These are phyloP conservation scores for Chlamydomonas schloesseri DNA, from an alignment of 139 green algal genomes.

Conservation along the genomic window DNA sequence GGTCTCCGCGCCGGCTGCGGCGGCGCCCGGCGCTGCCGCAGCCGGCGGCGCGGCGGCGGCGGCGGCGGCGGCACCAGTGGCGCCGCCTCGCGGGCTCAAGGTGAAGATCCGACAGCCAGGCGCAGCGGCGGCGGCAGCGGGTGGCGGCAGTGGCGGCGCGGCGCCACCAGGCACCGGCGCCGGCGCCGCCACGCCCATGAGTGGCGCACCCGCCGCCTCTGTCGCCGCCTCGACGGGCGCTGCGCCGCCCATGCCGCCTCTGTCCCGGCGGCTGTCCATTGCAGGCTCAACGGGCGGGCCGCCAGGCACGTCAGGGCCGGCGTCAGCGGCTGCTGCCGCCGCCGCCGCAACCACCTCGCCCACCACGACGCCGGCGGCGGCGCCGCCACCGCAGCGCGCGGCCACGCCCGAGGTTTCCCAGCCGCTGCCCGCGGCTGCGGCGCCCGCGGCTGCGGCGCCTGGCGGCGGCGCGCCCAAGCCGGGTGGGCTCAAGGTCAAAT, in stretches of 20 bases:
- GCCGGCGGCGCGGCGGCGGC: neutral
- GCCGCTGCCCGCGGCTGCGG: neutral
- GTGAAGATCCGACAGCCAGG: neutral
- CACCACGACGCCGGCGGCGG: too few species aligned
- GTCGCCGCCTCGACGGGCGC: neutral
- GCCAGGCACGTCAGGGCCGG: neutral
- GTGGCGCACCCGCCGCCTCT: neutral
- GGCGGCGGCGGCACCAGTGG: neutral
- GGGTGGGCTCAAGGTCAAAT: neutral
- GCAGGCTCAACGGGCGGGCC: slow-evolving; percentile 20
- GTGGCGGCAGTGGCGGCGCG: neutral
- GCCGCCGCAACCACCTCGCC: neutral
- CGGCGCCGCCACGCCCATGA: too few species aligned
- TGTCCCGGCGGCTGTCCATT: neutral
- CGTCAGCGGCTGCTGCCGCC: neutral
- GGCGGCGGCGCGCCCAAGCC: neutral
- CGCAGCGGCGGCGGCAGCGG: neutral
- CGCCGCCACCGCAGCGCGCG: neutral
- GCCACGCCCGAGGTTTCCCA: neutral
- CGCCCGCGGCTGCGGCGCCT: neutral
- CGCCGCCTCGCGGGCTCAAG: neutral
- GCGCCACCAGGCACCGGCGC: neutral
- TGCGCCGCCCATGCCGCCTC: neutral
- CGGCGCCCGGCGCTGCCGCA: neutral
- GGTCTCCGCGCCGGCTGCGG: neutral